Percentiles rank a stretch among this genome's conserved stretches.
phyloP scores from a whole-genome alignment of 352 stramenopile genomes.

The Phytophthora pistaciae region DNA sequence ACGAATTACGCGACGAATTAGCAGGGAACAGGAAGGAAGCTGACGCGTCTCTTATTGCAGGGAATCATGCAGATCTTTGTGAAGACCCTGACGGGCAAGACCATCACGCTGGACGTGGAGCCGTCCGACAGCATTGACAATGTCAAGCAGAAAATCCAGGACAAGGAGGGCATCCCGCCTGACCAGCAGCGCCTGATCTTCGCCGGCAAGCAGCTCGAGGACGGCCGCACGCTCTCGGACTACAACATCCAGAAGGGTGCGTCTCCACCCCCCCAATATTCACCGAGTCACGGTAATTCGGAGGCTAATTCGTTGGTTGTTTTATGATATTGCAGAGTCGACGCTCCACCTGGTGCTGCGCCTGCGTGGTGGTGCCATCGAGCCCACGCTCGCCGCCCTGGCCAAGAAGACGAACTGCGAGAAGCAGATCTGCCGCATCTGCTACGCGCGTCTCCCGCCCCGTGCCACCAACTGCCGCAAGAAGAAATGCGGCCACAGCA shows the following conservation, averaged over 20 bases:
- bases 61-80: constrained; percentile 98
- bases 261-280: neutral
- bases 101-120: constrained; percentile 97
- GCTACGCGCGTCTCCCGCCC: constrained; percentile 99
- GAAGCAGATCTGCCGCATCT: constrained; percentile 99
- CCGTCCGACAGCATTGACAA: constrained; percentile 98
- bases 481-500: constrained; percentile 99
- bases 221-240: constrained; percentile 94
- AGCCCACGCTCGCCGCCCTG: constrained; percentile 97
- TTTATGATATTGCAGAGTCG: constrained; percentile 79
- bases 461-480: constrained; percentile 99
- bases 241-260: constrained; percentile 95
- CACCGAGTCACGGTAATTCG: neutral
- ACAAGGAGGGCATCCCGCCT: constrained; percentile 99
- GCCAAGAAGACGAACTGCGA: constrained; percentile 99
- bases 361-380: constrained; percentile 94
- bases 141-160: constrained; percentile 99
- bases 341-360: constrained; percentile 97
- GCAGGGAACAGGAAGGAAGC: constrained; percentile 5
- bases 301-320: neutral
- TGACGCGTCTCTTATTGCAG: constrained; percentile 22
- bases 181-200: constrained; percentile 99
- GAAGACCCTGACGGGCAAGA: constrained; percentile 98
- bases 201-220: constrained; percentile 99
- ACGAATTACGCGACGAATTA: neutral